phyloP scores from a whole-genome alignment of 352 stramenopile species.

The Phytophthora megakarya region DNA sequence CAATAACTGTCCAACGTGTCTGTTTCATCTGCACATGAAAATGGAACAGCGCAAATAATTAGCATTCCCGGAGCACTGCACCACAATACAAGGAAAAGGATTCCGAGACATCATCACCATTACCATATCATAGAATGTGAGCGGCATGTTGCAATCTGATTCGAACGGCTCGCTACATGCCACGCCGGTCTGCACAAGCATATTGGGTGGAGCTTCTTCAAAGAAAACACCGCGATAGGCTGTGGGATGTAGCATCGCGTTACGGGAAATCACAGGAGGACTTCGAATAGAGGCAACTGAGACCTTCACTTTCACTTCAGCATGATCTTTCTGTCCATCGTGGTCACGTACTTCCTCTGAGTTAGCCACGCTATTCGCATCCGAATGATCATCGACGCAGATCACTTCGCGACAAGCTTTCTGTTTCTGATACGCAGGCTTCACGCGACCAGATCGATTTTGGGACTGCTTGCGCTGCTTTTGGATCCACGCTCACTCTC shows the following conservation, averaged over 20 bases:
- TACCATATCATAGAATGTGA: constrained; percentile 43
- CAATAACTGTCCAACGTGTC: constrained; percentile 54
- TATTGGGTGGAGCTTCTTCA: constrained; percentile 26
- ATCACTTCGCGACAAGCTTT: constrained; percentile 24
- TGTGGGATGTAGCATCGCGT: constrained; percentile 32
- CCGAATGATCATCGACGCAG: constrained; percentile 16
- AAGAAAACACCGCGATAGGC: constrained; percentile 37
- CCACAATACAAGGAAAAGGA: not conserved
- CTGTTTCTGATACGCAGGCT: constrained; percentile 8
- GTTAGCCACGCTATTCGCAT: constrained; percentile 7
- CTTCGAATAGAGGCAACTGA: not conserved
- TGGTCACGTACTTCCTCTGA: not conserved
- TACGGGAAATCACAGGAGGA: not conserved
- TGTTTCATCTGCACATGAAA: constrained; percentile 46
- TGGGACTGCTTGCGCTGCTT: constrained; percentile 34
- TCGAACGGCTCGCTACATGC: constrained; percentile 21
- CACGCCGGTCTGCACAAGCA: constrained; percentile 8
- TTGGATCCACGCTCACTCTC: constrained; percentile 43
- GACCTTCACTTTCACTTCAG: not conserved
- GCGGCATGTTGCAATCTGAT: constrained; percentile 24
- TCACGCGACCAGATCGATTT: constrained; percentile 3
- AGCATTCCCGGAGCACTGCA: too few relatives aligned
- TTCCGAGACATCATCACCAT: not conserved
- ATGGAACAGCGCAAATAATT: constrained; percentile 16
- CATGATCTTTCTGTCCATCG: constrained; percentile 2